Evolutionary conservation across 2,329 filamentous ascomycete genomes (phyloP).

Genomic region (Sclerotinia sclerotiorum): DNA sequence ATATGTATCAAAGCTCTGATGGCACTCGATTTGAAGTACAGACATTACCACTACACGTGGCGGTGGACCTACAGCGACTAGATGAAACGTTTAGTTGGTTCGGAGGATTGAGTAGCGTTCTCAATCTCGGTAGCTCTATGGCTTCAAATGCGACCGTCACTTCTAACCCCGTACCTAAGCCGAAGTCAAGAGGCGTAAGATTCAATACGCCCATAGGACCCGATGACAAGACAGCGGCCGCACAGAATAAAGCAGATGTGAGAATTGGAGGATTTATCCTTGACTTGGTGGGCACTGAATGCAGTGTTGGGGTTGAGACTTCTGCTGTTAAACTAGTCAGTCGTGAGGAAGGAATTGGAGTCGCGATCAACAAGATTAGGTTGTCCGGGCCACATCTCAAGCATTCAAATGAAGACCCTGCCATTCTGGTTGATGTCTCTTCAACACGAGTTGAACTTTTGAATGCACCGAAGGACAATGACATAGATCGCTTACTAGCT

Average conservation of each 20-base stretch:
- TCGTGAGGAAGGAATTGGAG: slow-evolving; percentile 67
- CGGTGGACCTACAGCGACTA: slow-evolving; percentile 74
- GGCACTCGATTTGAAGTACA: slow-evolving; percentile 61
- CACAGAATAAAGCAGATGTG: slow-evolving; percentile 65
- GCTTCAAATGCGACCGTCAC: slow-evolving; percentile 65
- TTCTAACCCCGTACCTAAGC: slow-evolving; percentile 41
- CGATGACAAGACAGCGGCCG: slow-evolving; percentile 34
- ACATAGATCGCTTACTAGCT: slow-evolving; percentile 78
- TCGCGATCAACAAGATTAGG: slow-evolving; percentile 74
- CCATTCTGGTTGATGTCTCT: slow-evolving; percentile 61
- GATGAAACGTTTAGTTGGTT: slow-evolving; percentile 88
- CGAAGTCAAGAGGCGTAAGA: slow-evolving; percentile 57
- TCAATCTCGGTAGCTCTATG: slow-evolving; percentile 85
- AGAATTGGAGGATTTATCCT: slow-evolving; percentile 75
- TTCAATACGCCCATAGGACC: slow-evolving; percentile 51
- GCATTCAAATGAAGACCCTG: slow-evolving; percentile 54
- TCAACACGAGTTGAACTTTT: slow-evolving; percentile 73
- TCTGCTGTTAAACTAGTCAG: slow-evolving; percentile 80
- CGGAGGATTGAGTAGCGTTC: slow-evolving; percentile 85
- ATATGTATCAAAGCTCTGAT: slow-evolving; percentile 48
- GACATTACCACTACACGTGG: slow-evolving; percentile 74
- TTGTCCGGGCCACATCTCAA: slow-evolving; percentile 68
- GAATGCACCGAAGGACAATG: slow-evolving; percentile 69
- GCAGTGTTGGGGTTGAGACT: slow-evolving; percentile 70
- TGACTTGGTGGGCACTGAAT: slow-evolving; percentile 74